Evolutionary conservation across 2,329 filamentous ascomycete species (phyloP).

Genomic region (Plectosphaerella sp.): DNA sequence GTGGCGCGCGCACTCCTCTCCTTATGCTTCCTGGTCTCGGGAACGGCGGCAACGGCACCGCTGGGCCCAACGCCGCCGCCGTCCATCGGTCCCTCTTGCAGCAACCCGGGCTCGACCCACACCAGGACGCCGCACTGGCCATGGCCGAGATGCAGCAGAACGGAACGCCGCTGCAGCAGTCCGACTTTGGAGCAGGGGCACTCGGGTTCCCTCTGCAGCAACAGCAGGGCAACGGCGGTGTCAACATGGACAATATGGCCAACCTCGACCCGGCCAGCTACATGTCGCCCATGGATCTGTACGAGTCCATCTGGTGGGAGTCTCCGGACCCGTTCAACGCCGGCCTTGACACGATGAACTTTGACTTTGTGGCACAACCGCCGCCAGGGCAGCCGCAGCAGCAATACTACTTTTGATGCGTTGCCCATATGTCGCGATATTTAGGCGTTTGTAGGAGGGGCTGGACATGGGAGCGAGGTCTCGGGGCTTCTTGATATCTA

Average conservation of each 20-base stretch:
- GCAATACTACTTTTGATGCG: constrained; percentile 48
- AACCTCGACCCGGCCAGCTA: constrained; percentile 51
- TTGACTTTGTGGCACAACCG: constrained; percentile 56
- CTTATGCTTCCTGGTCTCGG: constrained; percentile 16
- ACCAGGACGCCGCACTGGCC: constrained; percentile 58
- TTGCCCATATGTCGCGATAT: not conserved
- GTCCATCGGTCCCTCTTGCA: not conserved
- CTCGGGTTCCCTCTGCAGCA: constrained; percentile 9
- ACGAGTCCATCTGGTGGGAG: constrained; percentile 65
- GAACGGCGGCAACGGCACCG: constrained; percentile 1
- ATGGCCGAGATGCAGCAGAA: constrained; percentile 66
- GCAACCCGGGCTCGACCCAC: constrained; percentile 38
- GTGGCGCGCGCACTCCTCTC: constrained; percentile 39
- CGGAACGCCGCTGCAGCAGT: constrained; percentile 34
- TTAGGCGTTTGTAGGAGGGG: not conserved
- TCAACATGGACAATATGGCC: constrained; percentile 25
- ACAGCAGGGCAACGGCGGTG: not conserved
- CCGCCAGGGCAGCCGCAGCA: constrained; percentile 54
- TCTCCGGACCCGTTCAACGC: constrained; percentile 56
- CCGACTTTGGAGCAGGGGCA: constrained; percentile 34
- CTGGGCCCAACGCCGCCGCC: not conserved
- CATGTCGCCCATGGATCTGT: constrained; percentile 64
- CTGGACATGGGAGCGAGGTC: not conserved
- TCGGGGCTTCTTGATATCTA: too few relatives aligned
- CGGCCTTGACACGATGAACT: constrained; percentile 52